These are phyloP conservation scores for Chaetomium cochliodes DNA, from an alignment of 495 filamentous ascomycete species.

Conservation along the genomic window DNA sequence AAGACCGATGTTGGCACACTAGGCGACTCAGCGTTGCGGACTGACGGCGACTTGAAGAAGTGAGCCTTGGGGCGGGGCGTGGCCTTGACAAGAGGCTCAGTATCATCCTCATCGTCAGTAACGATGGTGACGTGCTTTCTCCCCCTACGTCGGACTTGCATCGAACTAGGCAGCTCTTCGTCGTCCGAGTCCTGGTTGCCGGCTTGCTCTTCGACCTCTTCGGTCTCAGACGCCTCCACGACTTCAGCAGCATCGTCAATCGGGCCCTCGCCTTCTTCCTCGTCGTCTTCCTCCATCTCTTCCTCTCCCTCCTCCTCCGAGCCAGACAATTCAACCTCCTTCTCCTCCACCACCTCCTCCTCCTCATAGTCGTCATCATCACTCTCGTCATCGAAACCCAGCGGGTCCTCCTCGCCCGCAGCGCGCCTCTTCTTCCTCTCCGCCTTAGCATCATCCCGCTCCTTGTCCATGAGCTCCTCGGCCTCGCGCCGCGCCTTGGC, in stretches of 20 bases:
- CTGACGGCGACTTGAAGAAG: conserved; percentile 40
- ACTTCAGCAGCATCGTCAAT: conserved; percentile 45
- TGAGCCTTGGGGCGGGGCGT: conserved; percentile 44
- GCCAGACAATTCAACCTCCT: conserved; percentile 3
- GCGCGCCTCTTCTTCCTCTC: conserved; percentile 52
- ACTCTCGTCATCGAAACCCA: conserved; percentile 63
- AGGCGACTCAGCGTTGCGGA: conserved; percentile 40
- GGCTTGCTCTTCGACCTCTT: conserved; percentile 43
- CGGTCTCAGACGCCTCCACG: conserved; percentile 40
- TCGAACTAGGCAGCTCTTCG: conserved; percentile 39
- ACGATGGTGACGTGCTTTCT: conserved; percentile 50
- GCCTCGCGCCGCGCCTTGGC: conserved; percentile 80
- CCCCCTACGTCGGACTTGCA: conserved; percentile 37
- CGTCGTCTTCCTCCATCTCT: conserved; percentile 15
- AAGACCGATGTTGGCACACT: conserved; percentile 53
- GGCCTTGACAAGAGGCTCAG: conserved; percentile 53
- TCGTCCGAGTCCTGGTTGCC: conserved; percentile 43
- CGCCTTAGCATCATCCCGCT: conserved; percentile 67
- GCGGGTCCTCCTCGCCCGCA: conserved; percentile 48
- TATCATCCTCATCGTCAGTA: conserved; percentile 68
- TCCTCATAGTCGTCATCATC: conserved; percentile 43
- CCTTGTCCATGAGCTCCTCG: conserved; percentile 71
- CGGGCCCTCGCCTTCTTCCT: conserved; percentile 38
- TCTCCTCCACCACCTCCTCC: conserved; percentile 29
- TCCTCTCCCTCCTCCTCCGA: conserved; percentile 45